Base-by-base conservation (phyloP, 2,329 filamentous ascomycete species). In the Fusarium palustre region DNA sequence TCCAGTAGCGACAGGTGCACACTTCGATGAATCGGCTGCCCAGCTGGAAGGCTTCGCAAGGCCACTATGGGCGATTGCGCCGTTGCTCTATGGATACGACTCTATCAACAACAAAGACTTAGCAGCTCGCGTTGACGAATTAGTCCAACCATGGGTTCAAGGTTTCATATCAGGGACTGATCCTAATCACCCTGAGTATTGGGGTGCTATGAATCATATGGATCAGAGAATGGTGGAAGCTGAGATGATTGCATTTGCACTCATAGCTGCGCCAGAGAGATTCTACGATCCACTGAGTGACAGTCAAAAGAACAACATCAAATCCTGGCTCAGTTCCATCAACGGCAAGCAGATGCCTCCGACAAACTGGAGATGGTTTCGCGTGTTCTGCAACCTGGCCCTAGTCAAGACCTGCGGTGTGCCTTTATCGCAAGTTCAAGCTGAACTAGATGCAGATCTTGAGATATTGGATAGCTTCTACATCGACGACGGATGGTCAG, bases 211-310 rank as follows among this genome's bases (percentile, higher is more conserved):
- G 3, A 74, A 77, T 0, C 71, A 84, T 7, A 77, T 78, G 22
- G 84, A 87, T 49, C 85, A 87, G 67, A 74, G 84, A 3, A 87
- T 87, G 85, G 85, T 87, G 0, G 85, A 87, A 66, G 81, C 83
- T 41, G 85, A 87, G 68, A 82, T 83, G 28, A 78, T 87, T 5
- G 80, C 83, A 0, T 85, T 82, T 68, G 83, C 83, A 0, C 74
- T 87, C 2, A 76, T 87, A 1, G 73, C 77, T 4, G 81, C 82
- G 0, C 83, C 84, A 2, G 69, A 77, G 2, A 61, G 41, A 5
- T 69, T 75, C 4, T 81, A 84, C 63, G 76, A 75, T 12, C 67
- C 71, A 0, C 68, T 82, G 8, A 74, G 59, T 2, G 54, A 71
- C 0, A n/a, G 56, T 5, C 73, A 76, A 5, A 81, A 79, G 33